Evolutionary conservation across 768 basidiomycete species (phyloP), one percentile per base, ranked within the genome.

Genomic region (Leccinellum albellum): DNA sequence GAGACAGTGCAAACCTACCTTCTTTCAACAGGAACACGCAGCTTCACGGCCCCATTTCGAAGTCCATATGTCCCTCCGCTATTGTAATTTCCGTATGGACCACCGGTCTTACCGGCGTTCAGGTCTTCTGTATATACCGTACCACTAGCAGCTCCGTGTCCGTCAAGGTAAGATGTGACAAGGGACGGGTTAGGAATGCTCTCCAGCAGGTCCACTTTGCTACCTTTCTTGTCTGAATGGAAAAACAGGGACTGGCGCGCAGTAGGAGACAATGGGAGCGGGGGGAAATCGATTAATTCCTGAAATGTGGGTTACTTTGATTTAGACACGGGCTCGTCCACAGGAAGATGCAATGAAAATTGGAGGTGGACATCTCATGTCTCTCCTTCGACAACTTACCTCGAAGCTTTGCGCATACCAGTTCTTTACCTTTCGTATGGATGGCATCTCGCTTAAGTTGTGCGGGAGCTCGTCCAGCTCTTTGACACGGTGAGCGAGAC

Each of bases 361-460:
- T 20, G 32, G 20, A 35, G 15, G 21, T 17, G 32, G 15, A 32
- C 17, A n/a, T 14, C 24, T 9, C 6, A 29, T 49, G 35, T 1
- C 10, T 4, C 14, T 14, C 14, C 44, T 12, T 20, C n/a, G 17
- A 42, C 29, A 31, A 61, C 86, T 51, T 53, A 95, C 96, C 82
- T 98, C 91, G 72, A 99, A 98, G 15, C 91, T 93, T 77, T 98
- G 93, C 1, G 96, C 96, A 72, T 99, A 99, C 97, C 97, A 99
- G 66, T 96, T 88, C 77, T 94, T 95, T 58, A 99, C 91, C 69
- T 91, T 94, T 56, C 86, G 84, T 61, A 99, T 98, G 37, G 89
- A 90, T 0, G 88, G 85, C 96, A 97, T 97, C 47, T 83, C 82
- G 64, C 86, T 87, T 51, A 99, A 80, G 54, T 91, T 89, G 74